Conservation (phyloP, 257 asterid genomes). For the Capsicum chinense region DNA sequence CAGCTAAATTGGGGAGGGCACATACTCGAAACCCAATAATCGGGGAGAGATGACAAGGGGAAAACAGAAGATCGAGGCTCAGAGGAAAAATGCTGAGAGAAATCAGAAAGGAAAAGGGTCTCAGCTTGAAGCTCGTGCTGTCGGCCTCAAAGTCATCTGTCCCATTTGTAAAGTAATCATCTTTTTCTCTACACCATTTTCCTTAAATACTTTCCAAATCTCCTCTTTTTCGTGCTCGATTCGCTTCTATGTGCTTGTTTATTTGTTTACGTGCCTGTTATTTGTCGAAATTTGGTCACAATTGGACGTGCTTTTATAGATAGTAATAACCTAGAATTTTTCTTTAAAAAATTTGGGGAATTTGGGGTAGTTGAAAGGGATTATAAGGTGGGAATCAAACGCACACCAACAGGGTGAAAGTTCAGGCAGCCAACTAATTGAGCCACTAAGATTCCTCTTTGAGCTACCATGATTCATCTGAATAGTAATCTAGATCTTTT, state of each 20-base stretch:
- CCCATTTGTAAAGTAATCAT: conserved; percentile 66
- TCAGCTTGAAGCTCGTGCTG: conserved; percentile 92
- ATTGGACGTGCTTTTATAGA: neutral
- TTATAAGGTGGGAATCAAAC: no score
- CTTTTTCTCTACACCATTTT: conserved; percentile 10
- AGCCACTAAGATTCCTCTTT: no score
- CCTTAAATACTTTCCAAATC: neutral
- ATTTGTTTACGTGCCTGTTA: neutral
- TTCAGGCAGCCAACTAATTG: no score
- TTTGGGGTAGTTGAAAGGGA: no score
- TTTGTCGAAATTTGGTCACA: neutral
- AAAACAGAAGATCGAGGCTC: conserved; percentile 61
- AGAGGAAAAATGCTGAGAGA: conserved; percentile 76
- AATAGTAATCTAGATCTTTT: no score
- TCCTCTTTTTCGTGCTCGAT: neutral
- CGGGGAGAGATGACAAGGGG: conserved; percentile 16
- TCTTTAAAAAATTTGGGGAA: no score
- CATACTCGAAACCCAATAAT: neutral
- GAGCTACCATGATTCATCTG: no score
- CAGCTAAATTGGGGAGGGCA: neutral
- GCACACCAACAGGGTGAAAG: no score
- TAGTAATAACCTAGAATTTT: neutral
- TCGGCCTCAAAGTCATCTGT: conserved; percentile 84
- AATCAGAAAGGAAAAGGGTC: conserved; percentile 82
- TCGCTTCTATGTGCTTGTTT: neutral